phyloP scores from a whole-genome alignment of 768 basidiomycete genomes.

The Pleurotus tuoliensis region DNA sequence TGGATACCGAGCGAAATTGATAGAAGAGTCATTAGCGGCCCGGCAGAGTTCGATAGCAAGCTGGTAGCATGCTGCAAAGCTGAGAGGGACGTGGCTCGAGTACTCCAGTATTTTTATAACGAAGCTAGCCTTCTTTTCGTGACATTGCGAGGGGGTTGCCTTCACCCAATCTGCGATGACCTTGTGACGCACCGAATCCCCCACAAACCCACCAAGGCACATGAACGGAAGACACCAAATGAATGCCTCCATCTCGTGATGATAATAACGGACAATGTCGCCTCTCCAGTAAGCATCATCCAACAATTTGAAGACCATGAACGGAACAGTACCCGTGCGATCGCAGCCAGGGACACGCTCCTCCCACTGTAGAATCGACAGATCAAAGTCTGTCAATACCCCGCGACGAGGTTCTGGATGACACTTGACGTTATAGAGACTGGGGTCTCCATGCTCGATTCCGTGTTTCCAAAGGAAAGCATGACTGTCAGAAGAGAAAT shows the following conservation, averaged over 20 bases:
- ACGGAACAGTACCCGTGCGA: conserved; percentile 23
- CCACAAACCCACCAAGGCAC: neutral
- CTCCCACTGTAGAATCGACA: conserved; percentile 12
- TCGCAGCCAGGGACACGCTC: conserved; percentile 8
- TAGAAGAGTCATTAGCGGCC: neutral
- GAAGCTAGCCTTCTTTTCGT: neutral
- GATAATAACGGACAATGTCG: conserved; percentile 17
- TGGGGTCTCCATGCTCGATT: conserved; percentile 27
- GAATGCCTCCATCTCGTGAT: conserved; percentile 30
- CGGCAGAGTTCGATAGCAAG: neutral
- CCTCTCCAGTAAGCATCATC: conserved; percentile 10
- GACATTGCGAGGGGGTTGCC: neutral
- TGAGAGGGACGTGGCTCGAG: neutral
- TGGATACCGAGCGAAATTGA: neutral
- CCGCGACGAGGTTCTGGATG: conserved; percentile 12
- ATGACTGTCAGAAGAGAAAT: conserved; percentile 14
- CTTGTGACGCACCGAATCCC: neutral
- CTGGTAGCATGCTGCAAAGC: neutral
- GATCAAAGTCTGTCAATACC: conserved; percentile 27
- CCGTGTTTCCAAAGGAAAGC: conserved; percentile 20
- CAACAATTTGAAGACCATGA: conserved; percentile 29
- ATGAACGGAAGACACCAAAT: conserved; percentile 21
- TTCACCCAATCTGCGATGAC: neutral
- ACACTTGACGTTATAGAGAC: conserved; percentile 26
- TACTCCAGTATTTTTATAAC: neutral